Percentiles rank a stretch among this genome's conserved stretches.
phyloP scores from a whole-genome alignment of 1,139 yeast species.

The Kodamaea sp. region DNA sequence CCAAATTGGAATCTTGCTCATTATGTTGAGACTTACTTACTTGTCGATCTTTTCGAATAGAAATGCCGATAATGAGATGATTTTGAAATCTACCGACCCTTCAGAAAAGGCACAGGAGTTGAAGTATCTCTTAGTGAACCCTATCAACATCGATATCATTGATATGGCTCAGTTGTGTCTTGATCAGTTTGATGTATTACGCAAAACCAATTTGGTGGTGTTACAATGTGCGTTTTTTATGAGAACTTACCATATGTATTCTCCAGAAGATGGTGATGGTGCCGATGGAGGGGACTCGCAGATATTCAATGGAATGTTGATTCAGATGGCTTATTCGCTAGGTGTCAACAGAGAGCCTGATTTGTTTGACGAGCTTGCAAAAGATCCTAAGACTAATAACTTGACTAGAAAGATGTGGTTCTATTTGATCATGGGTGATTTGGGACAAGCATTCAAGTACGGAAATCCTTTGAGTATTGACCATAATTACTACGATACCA shows the following conservation, averaged over 20 bases:
- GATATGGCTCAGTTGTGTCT: slow-evolving; percentile 55
- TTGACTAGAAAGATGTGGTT: slow-evolving; percentile 40
- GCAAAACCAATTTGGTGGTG: slow-evolving; percentile 50
- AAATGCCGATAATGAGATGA: slow-evolving; percentile 27
- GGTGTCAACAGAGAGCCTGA: slow-evolving; percentile 51
- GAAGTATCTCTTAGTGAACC: slow-evolving; percentile 45
- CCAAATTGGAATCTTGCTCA: slow-evolving; percentile 40
- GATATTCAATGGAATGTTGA: slow-evolving; percentile 36
- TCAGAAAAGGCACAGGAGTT: slow-evolving; percentile 31
- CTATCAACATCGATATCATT: slow-evolving; percentile 47
- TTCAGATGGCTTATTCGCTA: slow-evolving; percentile 45
- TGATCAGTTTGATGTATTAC: slow-evolving; percentile 49
- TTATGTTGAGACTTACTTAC: slow-evolving; percentile 44
- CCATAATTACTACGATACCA: slow-evolving; percentile 34
- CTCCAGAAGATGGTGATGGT: slow-evolving; percentile 57
- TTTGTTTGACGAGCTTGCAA: slow-evolving; percentile 21
- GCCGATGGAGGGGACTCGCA: slow-evolving; percentile 48
- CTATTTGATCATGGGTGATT: slow-evolving; percentile 34
- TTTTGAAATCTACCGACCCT: slow-evolving; percentile 24
- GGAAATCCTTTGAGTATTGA: slow-evolving; percentile 40
- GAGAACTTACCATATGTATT: slow-evolving; percentile 39
- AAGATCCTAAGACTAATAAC: slow-evolving; percentile 28
- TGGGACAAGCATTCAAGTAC: slow-evolving; percentile 34
- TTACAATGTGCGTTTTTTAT: slow-evolving; percentile 47
- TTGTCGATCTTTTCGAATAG: slow-evolving; percentile 38